Base-by-base conservation (phyloP, 2,329 filamentous ascomycete species). In the Aurifilum marmelostoma region DNA sequence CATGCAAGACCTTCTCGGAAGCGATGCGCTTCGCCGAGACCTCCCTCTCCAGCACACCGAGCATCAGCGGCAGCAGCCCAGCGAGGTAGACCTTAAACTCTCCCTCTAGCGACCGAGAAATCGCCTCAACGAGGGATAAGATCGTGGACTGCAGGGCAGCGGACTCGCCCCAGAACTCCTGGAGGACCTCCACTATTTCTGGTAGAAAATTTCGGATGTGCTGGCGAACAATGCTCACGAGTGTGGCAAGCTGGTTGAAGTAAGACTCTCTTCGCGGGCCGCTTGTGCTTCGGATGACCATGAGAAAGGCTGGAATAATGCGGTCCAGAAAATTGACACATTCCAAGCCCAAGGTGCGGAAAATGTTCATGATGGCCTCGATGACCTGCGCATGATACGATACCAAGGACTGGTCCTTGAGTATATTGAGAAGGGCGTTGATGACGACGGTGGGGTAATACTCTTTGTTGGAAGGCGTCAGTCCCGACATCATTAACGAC, bases 381-480 rank as follows among this genome's bases (percentile, higher is more conserved):
- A 99, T 96, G 18, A 98, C 95, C 14, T 91, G 89, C 4, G 94
- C 95, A 76, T 99, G 97, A 75, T 97, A 95, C 75, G 97, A 92
- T 16, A 91, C 88, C 5, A 99, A 84, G 0, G 96, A 98, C 34
- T 90, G 89, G 74, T 99, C 96, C 75, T 95, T 97, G 47, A 99
- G 82, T 73, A 99, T 94, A 68, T 94, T 91, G 75, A 99, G 89
- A 14, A 99, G 86, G 1, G 96, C 97, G 75, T 97, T 97, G 77
- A 99, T 97, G 61, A 97, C 96, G 24, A 99, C 94, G 0, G 96
- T 99, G 0, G 96, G 96, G 76, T 97, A 99, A 79, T 99, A 99
- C 75, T 99, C 96, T 76, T 99, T 97, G 76, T 93, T 97, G 0
- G 95, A 98, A 0, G 96, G 97, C 0, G 94, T 98, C 54, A 97